Percentiles rank a stretch among this genome's conserved stretches.
These are phyloP conservation scores for Termitomyces eurrhizus DNA, from an alignment of 768 basidiomycete genomes.

Conservation along the genomic window DNA sequence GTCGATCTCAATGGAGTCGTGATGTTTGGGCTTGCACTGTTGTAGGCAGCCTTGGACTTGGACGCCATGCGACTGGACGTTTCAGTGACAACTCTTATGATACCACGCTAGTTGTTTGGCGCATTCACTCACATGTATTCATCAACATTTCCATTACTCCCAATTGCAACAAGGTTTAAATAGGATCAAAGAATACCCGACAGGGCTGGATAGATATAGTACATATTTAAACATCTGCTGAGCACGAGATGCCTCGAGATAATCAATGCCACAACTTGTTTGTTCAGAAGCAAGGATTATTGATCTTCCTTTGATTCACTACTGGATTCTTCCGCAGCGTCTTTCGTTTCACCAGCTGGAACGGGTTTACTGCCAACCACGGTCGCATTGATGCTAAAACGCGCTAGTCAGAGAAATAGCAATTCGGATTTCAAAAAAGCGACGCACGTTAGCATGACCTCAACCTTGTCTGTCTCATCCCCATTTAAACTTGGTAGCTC, in stretches of 20 bases:
- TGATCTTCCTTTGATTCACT: conserved; percentile 19
- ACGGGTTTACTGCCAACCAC: conserved; percentile 67
- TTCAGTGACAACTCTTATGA: not conserved
- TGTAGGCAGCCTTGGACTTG: conserved; percentile 12
- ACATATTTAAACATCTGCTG: not conserved
- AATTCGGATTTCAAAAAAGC: not conserved
- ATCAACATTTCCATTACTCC: not conserved
- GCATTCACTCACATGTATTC: not conserved
- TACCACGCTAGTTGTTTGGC: too few species aligned
- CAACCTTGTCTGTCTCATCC: conserved; percentile 58
- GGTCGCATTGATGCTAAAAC: conserved; percentile 68
- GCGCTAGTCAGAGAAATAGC: not conserved
- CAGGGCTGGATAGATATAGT: not conserved
- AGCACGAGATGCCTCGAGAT: not conserved
- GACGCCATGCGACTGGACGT: conserved; percentile 7
- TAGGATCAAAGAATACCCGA: not conserved
- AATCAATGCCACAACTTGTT: not conserved
- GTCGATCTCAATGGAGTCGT: conserved; percentile 8
- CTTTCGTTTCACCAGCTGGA: conserved; percentile 32
- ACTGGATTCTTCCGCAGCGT: conserved; percentile 25
- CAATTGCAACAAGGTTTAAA: too few species aligned
- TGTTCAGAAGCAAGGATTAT: not conserved
- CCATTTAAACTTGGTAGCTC: conserved; percentile 52
- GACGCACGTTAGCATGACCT: conserved; percentile 71
- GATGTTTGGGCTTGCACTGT: conserved; percentile 2